Conservation (phyloP, 2,329 filamentous ascomycete genomes). For the Colletotrichum camelliae region DNA sequence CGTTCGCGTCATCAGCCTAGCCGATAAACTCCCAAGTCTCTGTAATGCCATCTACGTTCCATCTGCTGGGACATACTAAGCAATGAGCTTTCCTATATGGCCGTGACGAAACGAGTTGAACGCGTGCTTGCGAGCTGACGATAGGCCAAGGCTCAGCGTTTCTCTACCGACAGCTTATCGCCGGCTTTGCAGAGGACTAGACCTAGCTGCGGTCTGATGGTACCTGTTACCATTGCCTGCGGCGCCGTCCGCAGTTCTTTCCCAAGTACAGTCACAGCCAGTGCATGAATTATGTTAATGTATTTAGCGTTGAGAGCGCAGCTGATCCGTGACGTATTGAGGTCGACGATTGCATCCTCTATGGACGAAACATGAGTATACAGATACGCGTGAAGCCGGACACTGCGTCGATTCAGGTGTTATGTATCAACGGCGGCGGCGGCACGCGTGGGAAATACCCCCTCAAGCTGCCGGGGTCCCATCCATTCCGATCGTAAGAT, state of each 20-base stretch:
- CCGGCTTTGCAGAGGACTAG: neutral
- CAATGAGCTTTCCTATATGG: neutral
- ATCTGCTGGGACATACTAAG: neutral
- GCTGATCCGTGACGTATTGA: neutral
- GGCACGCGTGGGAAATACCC: slow-evolving; percentile 33
- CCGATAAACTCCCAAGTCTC: neutral
- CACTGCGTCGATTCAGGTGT: neutral
- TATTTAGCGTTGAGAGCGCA: neutral
- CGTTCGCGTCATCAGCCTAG: neutral
- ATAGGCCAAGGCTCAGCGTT: neutral
- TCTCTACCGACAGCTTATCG: neutral
- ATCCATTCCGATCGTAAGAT: neutral
- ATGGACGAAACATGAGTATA: neutral
- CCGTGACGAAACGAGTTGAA: neutral
- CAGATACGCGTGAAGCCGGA: neutral
- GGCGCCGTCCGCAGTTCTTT: neutral
- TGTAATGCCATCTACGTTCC: neutral
- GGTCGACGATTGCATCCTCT: neutral
- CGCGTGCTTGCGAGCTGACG: neutral
- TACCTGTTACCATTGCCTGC: neutral
- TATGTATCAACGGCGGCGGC: slow-evolving; percentile 28
- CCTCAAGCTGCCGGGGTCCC: slow-evolving; percentile 28
- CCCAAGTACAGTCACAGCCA: neutral
- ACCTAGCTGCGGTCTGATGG: neutral
- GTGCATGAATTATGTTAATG: neutral